Percentiles rank a stretch among this genome's conserved stretches.
phyloP scores from a whole-genome alignment of 2,329 filamentous ascomycete species.

The Colletotrichum sp. region DNA sequence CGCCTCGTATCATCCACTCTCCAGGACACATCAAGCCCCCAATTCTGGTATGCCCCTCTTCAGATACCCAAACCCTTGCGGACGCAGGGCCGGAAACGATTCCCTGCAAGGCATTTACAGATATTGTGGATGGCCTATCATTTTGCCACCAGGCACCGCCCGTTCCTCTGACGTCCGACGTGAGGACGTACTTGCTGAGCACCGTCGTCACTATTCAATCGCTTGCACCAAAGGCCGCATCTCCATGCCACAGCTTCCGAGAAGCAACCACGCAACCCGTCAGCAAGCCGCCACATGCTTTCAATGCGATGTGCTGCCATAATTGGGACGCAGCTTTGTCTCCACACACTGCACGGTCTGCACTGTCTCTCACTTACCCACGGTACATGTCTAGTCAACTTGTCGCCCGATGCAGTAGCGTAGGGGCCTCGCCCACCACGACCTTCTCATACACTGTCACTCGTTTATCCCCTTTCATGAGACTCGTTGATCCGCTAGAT shows the following conservation, averaged over 20 bases:
- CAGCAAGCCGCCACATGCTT: not conserved
- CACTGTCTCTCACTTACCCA: not conserved
- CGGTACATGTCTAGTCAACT: not conserved
- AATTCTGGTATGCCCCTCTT: not conserved
- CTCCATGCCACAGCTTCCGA: not conserved
- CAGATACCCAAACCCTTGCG: not conserved
- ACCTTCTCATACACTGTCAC: not conserved
- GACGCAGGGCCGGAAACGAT: not conserved
- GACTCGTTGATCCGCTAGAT: not conserved
- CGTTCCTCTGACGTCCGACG: not conserved
- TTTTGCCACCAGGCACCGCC: constrained; percentile 16
- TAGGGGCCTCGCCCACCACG: not conserved
- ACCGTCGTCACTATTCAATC: not conserved
- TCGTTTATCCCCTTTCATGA: not conserved
- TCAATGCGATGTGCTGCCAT: not conserved
- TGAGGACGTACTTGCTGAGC: not conserved
- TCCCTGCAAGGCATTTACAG: not conserved
- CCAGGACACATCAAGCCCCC: not conserved
- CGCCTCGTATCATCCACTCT: not conserved
- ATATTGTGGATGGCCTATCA: not conserved
- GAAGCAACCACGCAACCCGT: not conserved
- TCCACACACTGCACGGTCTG: not conserved
- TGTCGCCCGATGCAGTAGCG: not conserved
- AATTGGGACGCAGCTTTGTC: not conserved
- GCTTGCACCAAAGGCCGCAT: not conserved